phyloP scores from a whole-genome alignment of 2,329 filamentous ascomycete species.

The Trichoderma aggressivum region DNA sequence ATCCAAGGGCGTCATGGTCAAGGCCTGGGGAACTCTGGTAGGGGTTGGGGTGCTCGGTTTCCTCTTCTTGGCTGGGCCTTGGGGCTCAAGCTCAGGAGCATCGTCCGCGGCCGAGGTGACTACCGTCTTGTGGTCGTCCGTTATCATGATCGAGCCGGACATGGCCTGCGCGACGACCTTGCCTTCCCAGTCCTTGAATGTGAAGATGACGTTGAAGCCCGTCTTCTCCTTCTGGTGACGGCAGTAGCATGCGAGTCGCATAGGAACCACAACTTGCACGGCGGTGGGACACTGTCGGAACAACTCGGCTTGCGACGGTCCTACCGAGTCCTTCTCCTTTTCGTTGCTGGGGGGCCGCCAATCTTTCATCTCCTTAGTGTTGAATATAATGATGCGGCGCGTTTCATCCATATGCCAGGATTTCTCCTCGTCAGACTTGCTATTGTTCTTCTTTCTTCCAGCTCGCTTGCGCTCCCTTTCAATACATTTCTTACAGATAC shows the following conservation, averaged over 20 bases:
- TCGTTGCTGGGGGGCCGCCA: conserved; percentile 62
- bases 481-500: conserved; percentile 90
- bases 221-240: conserved; percentile 91
- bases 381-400: conserved; percentile 84
- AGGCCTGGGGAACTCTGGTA: conserved; percentile 66
- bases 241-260: conserved; percentile 97
- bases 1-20: conserved; percentile 82
- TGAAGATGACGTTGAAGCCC: conserved; percentile 92
- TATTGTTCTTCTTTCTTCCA: conserved; percentile 78
- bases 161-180: conserved; percentile 79
- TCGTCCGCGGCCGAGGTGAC: conserved; percentile 20
- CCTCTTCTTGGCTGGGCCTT: conserved; percentile 72
- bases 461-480: conserved; percentile 87
- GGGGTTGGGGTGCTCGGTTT: conserved; percentile 60
- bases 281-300: conserved; percentile 56
- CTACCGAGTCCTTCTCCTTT: conserved; percentile 36
- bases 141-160: conserved; percentile 90
- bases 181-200: conserved; percentile 76
- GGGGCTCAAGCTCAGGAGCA: neutral
- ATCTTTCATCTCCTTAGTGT: conserved; percentile 81
- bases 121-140: conserved; percentile 94
- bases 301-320: conserved; percentile 39
- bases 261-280: conserved; percentile 78
- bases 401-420: conserved; percentile 78
- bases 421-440: conserved; percentile 89